Conservation (phyloP, 1,284 basidiomycete genomes). For the Moesziomyces sp. region DNA sequence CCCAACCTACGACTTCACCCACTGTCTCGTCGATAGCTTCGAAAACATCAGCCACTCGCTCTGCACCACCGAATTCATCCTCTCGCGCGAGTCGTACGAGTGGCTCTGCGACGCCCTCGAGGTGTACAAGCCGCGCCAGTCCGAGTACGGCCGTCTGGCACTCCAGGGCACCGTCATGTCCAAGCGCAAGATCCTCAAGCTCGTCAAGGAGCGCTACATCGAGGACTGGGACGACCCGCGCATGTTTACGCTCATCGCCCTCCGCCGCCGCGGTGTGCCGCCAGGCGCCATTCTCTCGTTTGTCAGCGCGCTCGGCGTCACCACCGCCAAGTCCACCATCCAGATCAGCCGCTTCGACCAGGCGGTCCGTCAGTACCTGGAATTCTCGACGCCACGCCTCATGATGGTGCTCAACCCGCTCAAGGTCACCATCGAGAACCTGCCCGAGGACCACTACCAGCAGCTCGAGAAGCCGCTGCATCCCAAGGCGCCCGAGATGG, state of each 20-base stretch:
- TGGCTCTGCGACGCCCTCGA: slow-evolving; percentile 97
- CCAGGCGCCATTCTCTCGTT: slow-evolving; percentile 94
- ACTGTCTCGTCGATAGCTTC: slow-evolving; percentile 97
- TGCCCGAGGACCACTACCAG: slow-evolving; percentile 84
- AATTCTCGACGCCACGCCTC: slow-evolving; percentile 85
- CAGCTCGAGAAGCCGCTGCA: slow-evolving; percentile 92
- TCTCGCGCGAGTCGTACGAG: slow-evolving; percentile 96
- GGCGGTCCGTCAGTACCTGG: slow-evolving; percentile 86
- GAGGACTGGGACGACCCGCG: slow-evolving; percentile 97
- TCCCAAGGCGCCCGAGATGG: slow-evolving; percentile 90
- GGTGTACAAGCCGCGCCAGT: slow-evolving; percentile 98
- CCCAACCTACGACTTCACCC: slow-evolving; percentile 98
- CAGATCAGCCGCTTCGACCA: slow-evolving; percentile 91
- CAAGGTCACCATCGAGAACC: slow-evolving; percentile 85
- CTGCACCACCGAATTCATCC: slow-evolving; percentile 95
- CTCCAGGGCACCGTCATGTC: slow-evolving; percentile 96
- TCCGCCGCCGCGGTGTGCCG: slow-evolving; percentile 92
- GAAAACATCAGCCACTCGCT: slow-evolving; percentile 99
- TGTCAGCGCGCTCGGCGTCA: slow-evolving; percentile 91
- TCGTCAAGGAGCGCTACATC: slow-evolving; percentile 87
- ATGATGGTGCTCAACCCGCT: slow-evolving; percentile 93
- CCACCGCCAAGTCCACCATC: slow-evolving; percentile 82
- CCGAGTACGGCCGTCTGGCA: slow-evolving; percentile 93
- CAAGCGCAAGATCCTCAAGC: slow-evolving; percentile 91
- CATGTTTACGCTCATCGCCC: slow-evolving; percentile 95